Percentiles rank a stretch among this genome's conserved stretches.
Evolutionary conservation across 148 eudicot genomes (phyloP).

Genomic region (Fagopyrum esculentum): DNA sequence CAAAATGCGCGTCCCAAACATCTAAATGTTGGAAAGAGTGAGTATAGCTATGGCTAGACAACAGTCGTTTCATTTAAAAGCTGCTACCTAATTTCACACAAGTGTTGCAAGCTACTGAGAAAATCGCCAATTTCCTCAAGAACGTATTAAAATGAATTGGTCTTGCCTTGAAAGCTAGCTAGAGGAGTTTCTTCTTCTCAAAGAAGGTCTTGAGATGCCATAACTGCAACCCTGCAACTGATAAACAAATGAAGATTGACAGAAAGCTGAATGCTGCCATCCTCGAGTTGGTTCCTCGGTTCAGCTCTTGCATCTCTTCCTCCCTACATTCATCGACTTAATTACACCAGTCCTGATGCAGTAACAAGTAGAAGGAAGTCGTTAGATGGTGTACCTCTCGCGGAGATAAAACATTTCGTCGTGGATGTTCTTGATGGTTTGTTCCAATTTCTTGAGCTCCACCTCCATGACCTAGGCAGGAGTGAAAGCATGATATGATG

Average conservation of each 20-base stretch:
- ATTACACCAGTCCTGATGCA: too few relatives aligned
- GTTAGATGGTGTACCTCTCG: slow-evolving; percentile 35
- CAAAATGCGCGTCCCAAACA: too few relatives aligned
- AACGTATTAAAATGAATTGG: not conserved
- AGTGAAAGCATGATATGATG: not conserved
- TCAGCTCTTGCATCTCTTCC: slow-evolving; percentile 50
- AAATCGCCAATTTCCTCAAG: not conserved
- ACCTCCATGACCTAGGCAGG: slow-evolving; percentile 36
- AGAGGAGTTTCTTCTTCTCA: slow-evolving; percentile 55
- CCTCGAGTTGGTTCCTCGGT: slow-evolving; percentile 43
- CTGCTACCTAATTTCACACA: not conserved
- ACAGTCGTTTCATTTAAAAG: not conserved
- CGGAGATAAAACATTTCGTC: slow-evolving; percentile 74
- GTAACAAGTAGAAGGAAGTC: too few relatives aligned
- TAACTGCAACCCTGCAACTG: slow-evolving; percentile 46
- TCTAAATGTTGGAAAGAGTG: too few relatives aligned
- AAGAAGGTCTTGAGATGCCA: slow-evolving; percentile 60
- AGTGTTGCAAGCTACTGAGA: too few relatives aligned
- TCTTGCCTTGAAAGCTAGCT: not conserved
- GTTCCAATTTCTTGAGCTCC: slow-evolving; percentile 43
- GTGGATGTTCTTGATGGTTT: slow-evolving; percentile 40
- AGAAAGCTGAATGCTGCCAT: slow-evolving; percentile 40
- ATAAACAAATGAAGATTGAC: slow-evolving; percentile 37
- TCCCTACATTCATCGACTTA: slow-evolving; percentile 26
- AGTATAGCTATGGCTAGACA: not conserved